phyloP scores from a whole-genome alignment of 768 basidiomycete species.

The Boletus pseudopeckii region DNA sequence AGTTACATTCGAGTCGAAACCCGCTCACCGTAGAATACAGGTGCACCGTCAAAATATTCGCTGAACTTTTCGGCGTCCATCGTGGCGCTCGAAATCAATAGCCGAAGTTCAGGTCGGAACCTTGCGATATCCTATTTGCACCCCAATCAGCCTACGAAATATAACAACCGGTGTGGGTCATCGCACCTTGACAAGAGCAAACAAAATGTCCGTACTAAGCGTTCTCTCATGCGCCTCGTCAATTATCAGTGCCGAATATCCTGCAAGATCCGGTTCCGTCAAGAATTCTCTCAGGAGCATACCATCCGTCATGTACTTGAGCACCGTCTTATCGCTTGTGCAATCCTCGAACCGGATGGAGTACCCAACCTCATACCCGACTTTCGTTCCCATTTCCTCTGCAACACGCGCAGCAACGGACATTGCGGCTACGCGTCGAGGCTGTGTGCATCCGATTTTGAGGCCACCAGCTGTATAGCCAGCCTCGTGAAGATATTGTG shows the following conservation, averaged over 20 bases:
- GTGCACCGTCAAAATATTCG: constrained; percentile 95
- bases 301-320: constrained; percentile 99
- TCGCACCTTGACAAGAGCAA: constrained; percentile 96
- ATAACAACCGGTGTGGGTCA: constrained; percentile 3
- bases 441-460: constrained; percentile 91
- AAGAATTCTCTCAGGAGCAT: constrained; percentile 97
- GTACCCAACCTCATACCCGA: constrained; percentile 99
- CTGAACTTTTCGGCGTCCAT: constrained; percentile 98
- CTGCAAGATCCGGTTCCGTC: constrained; percentile 94
- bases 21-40: constrained; percentile 82
- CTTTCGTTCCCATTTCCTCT: constrained; percentile 96
- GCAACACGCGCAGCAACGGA: constrained; percentile 98
- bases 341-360: constrained; percentile 99
- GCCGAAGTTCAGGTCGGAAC: constrained; percentile 88
- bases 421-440: constrained; percentile 98
- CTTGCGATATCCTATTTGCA: constrained; percentile 82
- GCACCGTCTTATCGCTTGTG: constrained; percentile 96
- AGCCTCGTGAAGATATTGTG: constrained; percentile 97
- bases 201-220: constrained; percentile 96
- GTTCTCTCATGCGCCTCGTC: constrained; percentile 99
- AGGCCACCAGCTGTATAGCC: constrained; percentile 86
- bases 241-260: constrained; percentile 93
- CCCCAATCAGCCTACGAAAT: constrained; percentile 23
- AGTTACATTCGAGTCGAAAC: background rate
- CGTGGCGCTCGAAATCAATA: constrained; percentile 95